Conservation (phyloP, 345 rosid genomes). For the Salix exigua region DNA sequence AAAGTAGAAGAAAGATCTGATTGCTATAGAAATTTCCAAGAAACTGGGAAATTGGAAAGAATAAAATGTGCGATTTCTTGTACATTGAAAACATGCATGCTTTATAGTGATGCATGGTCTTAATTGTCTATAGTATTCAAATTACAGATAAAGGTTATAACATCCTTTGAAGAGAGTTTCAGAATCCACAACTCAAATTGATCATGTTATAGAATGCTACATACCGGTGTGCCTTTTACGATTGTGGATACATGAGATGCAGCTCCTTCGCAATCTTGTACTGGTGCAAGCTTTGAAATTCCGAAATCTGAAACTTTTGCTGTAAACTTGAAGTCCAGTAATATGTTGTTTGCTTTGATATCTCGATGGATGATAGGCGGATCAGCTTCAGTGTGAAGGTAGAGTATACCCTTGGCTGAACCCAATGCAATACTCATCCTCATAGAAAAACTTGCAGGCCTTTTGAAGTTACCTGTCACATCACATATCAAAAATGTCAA, state of each 20-base stretch:
- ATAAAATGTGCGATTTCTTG: no score
- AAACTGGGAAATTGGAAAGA: no score
- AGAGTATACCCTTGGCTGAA: constrained; percentile 47
- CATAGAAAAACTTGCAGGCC: constrained; percentile 22
- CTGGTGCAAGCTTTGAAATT: constrained; percentile 47
- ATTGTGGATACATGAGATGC: constrained; percentile 39
- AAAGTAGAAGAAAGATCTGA: no score
- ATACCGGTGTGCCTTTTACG: constrained; percentile 48
- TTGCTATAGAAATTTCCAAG: no score
- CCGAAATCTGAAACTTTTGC: constrained; percentile 60
- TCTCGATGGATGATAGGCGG: constrained; percentile 54
- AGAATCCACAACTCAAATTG: not conserved
- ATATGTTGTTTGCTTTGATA: constrained; percentile 51
- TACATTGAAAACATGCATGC: no score
- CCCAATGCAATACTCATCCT: constrained; percentile 42
- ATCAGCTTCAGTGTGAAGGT: constrained; percentile 53
- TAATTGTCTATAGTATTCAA: no score
- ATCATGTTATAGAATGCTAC: not conserved
- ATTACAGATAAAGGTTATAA: no score
- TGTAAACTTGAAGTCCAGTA: constrained; percentile 38
- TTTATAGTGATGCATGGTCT: no score
- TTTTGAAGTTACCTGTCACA: constrained; percentile 29
- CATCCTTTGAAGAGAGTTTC: not conserved
- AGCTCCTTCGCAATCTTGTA: constrained; percentile 28
- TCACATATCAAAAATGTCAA: constrained; percentile 5